These are phyloP conservation scores for Colletotrichum shisoi DNA, from an alignment of 2,329 filamentous ascomycete genomes.

Conservation along the genomic window DNA sequence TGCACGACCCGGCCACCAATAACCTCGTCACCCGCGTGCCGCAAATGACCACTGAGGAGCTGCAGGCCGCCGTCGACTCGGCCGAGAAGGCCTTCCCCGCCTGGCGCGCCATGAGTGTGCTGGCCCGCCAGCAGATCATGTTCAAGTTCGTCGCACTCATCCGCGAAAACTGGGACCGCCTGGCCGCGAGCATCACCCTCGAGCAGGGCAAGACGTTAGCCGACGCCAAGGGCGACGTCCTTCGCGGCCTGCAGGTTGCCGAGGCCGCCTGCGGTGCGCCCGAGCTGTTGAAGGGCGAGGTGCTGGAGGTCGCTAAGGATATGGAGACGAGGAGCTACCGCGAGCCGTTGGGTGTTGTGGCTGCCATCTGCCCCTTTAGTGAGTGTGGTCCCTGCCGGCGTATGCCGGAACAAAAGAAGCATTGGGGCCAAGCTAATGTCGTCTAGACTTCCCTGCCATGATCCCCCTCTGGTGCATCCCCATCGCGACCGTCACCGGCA, in stretches of 20 bases:
- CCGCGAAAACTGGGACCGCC: constrained; percentile 82
- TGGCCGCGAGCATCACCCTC: constrained; percentile 84
- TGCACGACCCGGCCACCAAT: constrained; percentile 85
- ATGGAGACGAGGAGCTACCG: constrained; percentile 88
- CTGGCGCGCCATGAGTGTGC: constrained; percentile 76
- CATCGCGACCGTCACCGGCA: constrained; percentile 82
- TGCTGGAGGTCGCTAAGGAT: constrained; percentile 85
- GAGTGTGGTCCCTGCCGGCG: constrained; percentile 46
- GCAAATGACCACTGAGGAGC: constrained; percentile 80
- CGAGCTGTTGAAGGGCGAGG: constrained; percentile 81
- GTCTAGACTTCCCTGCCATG: constrained; percentile 86
- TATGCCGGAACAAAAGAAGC: background rate
- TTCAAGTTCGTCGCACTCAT: constrained; percentile 84
- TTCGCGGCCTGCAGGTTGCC: constrained; percentile 83
- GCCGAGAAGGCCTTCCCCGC: constrained; percentile 77
- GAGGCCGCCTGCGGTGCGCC: constrained; percentile 83
- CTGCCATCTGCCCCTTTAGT: constrained; percentile 89
- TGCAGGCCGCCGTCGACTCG: constrained; percentile 76
- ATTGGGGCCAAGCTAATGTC: constrained; percentile 32
- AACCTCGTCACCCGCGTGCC: constrained; percentile 84
- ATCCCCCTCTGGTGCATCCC: constrained; percentile 92
- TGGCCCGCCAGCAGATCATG: constrained; percentile 83
- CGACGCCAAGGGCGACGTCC: constrained; percentile 81
- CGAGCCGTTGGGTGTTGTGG: constrained; percentile 81
- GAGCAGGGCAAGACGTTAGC: constrained; percentile 91